phyloP scores from a whole-genome alignment of 2,329 filamentous ascomycete genomes.

The Colletotrichum orchidophilum region DNA sequence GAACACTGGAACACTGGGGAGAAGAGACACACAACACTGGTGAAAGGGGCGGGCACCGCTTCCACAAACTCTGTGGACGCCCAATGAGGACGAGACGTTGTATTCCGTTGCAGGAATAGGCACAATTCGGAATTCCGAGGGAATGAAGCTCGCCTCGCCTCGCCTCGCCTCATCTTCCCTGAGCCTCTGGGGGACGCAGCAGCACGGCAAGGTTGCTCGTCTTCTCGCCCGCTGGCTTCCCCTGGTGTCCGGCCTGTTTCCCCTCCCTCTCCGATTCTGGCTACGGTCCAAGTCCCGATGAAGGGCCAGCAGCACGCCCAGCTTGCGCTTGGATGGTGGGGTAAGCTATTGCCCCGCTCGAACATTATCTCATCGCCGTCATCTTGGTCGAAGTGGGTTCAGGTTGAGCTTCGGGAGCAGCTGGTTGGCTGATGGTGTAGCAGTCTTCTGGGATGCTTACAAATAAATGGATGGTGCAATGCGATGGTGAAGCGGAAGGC shows the following conservation, averaged over 20 bases:
- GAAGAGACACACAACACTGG: background rate
- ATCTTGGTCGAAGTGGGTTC: slow-evolving; percentile 16
- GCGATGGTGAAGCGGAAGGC: background rate
- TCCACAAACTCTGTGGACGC: slow-evolving; percentile 24
- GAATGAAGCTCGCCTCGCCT: slow-evolving; percentile 27
- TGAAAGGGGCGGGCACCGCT: slow-evolving; percentile 15
- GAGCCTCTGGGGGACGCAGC: background rate
- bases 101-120: background rate
- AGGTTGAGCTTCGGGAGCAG: background rate
- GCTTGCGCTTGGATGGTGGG: slow-evolving; percentile 22
- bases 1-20: background rate
- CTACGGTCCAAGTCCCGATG: background rate
- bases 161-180: background rate
- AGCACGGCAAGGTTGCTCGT: background rate
- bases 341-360: slow-evolving; percentile 24
- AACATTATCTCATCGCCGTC: slow-evolving; percentile 22
- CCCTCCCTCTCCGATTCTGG: background rate
- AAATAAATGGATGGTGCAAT: slow-evolving; percentile 18
- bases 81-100: slow-evolving; percentile 2
- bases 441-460: slow-evolving; percentile 8
- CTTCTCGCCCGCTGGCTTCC: background rate
- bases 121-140: slow-evolving; percentile 30
- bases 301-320: background rate
- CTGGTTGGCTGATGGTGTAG: slow-evolving; percentile 13
- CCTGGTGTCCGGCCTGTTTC: background rate